A percentile compares a stretch with the other conserved stretches of the same genome.
These are phyloP conservation scores for Globisporangium emineosum DNA, from an alignment of 352 stramenopile species.

Conservation along the genomic window DNA sequence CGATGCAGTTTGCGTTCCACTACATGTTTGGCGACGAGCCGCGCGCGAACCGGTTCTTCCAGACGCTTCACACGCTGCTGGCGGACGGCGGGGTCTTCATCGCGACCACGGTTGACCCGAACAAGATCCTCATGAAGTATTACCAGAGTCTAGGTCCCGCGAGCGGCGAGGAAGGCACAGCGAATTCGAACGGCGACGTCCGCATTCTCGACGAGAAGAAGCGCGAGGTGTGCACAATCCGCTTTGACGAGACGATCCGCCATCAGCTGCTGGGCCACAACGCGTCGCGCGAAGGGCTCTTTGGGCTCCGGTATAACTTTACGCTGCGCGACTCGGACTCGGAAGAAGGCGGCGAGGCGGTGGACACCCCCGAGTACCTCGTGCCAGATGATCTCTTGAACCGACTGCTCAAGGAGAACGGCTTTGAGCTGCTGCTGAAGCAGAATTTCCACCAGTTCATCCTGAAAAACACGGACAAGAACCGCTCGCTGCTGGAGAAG, in stretches of 20 bases:
- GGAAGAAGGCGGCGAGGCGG: constrained; percentile 66
- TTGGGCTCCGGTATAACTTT: constrained; percentile 91
- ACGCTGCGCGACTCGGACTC: constrained; percentile 78
- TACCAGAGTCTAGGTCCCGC: constrained; percentile 42
- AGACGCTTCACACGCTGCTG: constrained; percentile 91
- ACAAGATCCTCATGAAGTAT: constrained; percentile 87
- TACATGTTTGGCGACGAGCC: constrained; percentile 98
- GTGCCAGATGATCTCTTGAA: constrained; percentile 79
- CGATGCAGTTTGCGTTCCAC: constrained; percentile 99
- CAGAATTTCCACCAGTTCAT: constrained; percentile 88
- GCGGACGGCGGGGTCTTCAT: constrained; percentile 94
- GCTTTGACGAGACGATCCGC: constrained; percentile 58
- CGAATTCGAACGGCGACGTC: constrained; percentile 35
- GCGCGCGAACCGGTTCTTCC: constrained; percentile 92
- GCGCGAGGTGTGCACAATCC: constrained; percentile 76
- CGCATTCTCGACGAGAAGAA: constrained; percentile 71
- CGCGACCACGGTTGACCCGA: constrained; percentile 96
- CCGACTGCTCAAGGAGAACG: constrained; percentile 62
- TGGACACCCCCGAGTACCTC: constrained; percentile 90
- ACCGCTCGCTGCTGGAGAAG: constrained; percentile 68
- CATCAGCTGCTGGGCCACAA: constrained; percentile 40
- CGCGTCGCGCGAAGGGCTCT: constrained; percentile 40
- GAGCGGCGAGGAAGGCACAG: constrained; percentile 20
- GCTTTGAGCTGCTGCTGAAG: constrained; percentile 79
- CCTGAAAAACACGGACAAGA: constrained; percentile 65